Evolutionary conservation across 2,329 filamentous ascomycete species (phyloP).

Genomic region (Botrytis elliptica): DNA sequence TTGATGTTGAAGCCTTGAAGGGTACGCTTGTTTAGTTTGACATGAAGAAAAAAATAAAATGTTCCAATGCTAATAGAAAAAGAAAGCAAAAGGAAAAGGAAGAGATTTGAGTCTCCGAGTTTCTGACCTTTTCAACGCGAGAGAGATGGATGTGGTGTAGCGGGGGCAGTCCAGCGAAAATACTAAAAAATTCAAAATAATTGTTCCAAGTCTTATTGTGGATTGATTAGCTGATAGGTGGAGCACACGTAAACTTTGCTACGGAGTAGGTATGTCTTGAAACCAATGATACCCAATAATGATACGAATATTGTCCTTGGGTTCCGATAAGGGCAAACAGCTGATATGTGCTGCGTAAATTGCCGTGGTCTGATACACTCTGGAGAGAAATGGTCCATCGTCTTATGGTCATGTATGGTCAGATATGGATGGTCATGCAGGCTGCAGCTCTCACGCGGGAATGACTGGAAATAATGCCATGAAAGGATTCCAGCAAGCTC

Average conservation of each 20-base stretch:
- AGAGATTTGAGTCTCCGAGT: neutral
- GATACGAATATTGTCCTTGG: neutral
- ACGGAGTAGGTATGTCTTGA: neutral
- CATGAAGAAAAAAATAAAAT: neutral
- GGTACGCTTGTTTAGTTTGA: conserved; percentile 13
- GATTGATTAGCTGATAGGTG: neutral
- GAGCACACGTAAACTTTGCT: neutral
- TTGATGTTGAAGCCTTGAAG: neutral
- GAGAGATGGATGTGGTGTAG: neutral
- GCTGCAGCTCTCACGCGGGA: neutral
- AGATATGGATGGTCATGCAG: neutral
- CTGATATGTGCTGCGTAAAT: neutral
- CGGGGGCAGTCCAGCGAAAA: neutral
- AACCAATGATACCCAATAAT: conserved; percentile 14
- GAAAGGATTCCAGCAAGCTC: neutral
- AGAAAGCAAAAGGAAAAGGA: neutral
- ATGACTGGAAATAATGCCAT: neutral
- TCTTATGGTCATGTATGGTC: neutral
- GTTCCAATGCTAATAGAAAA: neutral
- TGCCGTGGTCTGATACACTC: neutral
- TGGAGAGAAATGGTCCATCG: neutral
- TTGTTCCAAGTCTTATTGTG: neutral
- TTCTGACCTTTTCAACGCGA: neutral
- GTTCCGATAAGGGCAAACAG: neutral
- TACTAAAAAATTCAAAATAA: neutral